Evolutionary conservation across 1,139 yeast genomes (phyloP), one percentile per base, ranked within the genome.

Genomic region (Casaregolazyma suthepensis): DNA sequence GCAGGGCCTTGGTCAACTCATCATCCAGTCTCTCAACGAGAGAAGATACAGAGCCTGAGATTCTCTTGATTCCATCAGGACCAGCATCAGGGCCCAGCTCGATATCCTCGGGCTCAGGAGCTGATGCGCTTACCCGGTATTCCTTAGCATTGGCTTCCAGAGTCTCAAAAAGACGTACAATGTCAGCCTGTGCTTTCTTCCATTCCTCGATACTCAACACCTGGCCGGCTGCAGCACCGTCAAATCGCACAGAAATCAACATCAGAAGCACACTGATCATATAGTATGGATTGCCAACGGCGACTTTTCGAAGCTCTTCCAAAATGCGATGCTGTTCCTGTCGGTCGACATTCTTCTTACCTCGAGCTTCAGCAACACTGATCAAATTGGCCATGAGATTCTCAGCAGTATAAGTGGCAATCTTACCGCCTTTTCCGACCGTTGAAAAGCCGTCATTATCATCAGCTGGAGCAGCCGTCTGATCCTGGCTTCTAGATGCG

Each of bases 11-110:
- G 59, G 87, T 87, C 65, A 91, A 85, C 74, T 94, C 99, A 66
- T 93, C 98, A 69, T 91, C 97, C 61, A 94, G 79, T 71, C 98
- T 83, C 74, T 93, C 99, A 59, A 91, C 87, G 58, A 87, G 80
- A 15, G 97, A 84, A 50, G 88, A 81, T 53, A 93, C 76, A 43
- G 96, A 87, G 47, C 99, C 99, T 59, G 85, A 79, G 55, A 94
- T 79, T 61, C 81, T 83, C 67, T 80, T 81, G 57, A 86, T 76
- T 56, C 96, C 97, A 62, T 85, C 81, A 29, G 85, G 78, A 59
- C 78, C 77, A 54, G 97, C 94, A 66, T 83, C 88, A 12, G 77
- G 76, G 23, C 75, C 75, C 18, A 57, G 60, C 57, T 89, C 96
- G 57, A 89, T 74, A 64, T 86, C 95, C 68, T 91, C 97, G 53